Conservation (phyloP, 139 green algal species). For the Pleodorina starrii region DNA sequence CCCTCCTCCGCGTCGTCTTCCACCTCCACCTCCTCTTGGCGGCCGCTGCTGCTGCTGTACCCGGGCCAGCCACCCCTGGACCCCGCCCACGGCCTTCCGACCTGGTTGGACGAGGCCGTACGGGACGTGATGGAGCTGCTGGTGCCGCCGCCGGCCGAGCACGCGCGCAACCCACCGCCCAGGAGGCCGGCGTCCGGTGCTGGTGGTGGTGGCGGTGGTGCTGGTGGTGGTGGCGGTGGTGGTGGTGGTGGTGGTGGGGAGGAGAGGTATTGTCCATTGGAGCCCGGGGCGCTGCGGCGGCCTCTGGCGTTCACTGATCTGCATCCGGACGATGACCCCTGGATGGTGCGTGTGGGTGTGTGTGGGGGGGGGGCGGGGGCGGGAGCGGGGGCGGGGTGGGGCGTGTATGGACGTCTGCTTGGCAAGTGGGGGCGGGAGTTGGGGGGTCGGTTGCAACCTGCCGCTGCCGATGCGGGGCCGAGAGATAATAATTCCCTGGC, state of each 20-base stretch:
- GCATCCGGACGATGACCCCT: background rate
- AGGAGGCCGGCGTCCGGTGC: no score
- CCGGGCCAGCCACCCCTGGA: background rate
- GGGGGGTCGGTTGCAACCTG: no score
- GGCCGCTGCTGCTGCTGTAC: background rate
- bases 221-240: background rate
- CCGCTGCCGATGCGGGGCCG: no score
- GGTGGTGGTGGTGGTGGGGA: background rate
- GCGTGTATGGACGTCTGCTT: no score
- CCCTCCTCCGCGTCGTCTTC: no score
- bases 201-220: background rate
- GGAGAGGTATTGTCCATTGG: background rate
- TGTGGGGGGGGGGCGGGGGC: background rate
- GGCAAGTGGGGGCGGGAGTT: no score
- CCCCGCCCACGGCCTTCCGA: background rate
- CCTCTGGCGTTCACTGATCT: conserved; percentile 4
- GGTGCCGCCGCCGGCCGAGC: background rate
- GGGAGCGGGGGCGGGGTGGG: background rate
- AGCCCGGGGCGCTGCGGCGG: background rate
- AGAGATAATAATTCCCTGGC: no score
- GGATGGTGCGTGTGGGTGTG: conserved; percentile 34
- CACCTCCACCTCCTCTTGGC: background rate
- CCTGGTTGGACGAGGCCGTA: background rate
- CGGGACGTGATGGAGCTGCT: background rate
- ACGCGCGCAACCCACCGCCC: background rate